phyloP scores from a whole-genome alignment of 139 green algal genomes.

The Volvox reticuliferus region DNA sequence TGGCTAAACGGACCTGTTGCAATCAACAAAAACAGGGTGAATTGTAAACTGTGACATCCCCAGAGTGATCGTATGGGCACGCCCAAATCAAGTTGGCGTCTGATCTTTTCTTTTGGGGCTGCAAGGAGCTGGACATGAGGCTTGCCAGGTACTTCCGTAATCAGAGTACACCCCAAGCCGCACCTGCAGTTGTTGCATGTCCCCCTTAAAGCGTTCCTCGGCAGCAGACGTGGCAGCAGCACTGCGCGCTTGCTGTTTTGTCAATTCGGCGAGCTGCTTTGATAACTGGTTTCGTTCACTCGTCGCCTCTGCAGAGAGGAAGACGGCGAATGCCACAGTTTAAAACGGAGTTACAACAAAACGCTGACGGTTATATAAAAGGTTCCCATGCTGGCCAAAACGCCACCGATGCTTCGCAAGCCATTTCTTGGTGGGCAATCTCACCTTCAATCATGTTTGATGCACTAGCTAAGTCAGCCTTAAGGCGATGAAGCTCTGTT shows the following conservation, averaged over 20 bases:
- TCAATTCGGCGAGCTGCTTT: constrained; percentile 16
- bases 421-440: too few species aligned
- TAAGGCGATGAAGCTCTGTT: constrained; percentile 49
- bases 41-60: too few species aligned
- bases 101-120: too few species aligned
- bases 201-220: neutral
- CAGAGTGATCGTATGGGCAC: too few species aligned
- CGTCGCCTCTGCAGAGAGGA: neutral
- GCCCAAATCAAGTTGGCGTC: too few species aligned
- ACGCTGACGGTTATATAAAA: too few species aligned
- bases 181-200: constrained; percentile 34
- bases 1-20: constrained; percentile 19
- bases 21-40: too few species aligned
- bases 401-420: too few species aligned
- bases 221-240: neutral
- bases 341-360: too few species aligned
- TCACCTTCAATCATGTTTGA: constrained; percentile 50
- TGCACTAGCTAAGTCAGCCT: constrained; percentile 40
- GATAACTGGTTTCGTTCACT: constrained; percentile 28
- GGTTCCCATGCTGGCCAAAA: too few species aligned
- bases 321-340: neutral
- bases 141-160: too few species aligned
- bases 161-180: neutral
- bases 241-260: neutral
- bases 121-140: too few species aligned